Percentiles rank a stretch among this genome's conserved stretches.
Evolutionary conservation across 2,329 filamentous ascomycete genomes (phyloP).

Genomic region (Ascochyta viciae-villosae): DNA sequence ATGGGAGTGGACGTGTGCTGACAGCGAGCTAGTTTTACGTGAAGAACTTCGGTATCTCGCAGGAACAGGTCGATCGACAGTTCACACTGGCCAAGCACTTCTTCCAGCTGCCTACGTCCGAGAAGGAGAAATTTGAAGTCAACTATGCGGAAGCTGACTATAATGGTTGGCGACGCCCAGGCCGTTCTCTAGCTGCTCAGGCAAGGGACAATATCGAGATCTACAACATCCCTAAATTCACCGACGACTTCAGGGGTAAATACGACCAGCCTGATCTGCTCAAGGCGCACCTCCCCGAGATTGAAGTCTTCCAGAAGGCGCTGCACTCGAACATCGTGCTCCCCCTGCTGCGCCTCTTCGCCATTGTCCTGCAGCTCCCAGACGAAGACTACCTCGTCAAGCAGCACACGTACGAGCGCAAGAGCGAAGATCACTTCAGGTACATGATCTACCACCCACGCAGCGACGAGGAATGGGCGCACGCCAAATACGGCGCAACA

Average conservation of each 20-base stretch:
- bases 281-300: slow-evolving; percentile 52
- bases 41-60: slow-evolving; percentile 65
- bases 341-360: slow-evolving; percentile 66
- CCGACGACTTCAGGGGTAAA: slow-evolving; percentile 62
- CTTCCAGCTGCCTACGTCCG: slow-evolving; percentile 63
- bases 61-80: slow-evolving; percentile 66
- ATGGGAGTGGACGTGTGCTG: background rate
- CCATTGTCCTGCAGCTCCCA: slow-evolving; percentile 66
- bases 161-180: slow-evolving; percentile 54
- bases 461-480: slow-evolving; percentile 54
- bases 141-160: slow-evolving; percentile 59
- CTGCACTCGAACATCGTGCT: slow-evolving; percentile 63
- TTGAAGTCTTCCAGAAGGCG: slow-evolving; percentile 61
- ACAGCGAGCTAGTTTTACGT: slow-evolving; percentile 63
- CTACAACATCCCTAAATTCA: slow-evolving; percentile 68
- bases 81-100: slow-evolving; percentile 67
- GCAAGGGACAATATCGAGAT: slow-evolving; percentile 64
- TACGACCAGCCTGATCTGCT: slow-evolving; percentile 53
- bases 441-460: slow-evolving; percentile 67
- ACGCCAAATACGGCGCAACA: slow-evolving; percentile 53
- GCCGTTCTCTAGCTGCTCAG: slow-evolving; percentile 44
- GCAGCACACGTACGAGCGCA: slow-evolving; percentile 65
- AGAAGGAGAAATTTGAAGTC: slow-evolving; percentile 64
- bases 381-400: slow-evolving; percentile 64
- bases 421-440: slow-evolving; percentile 66